Evolutionary conservation across 2,329 filamentous ascomycete species (phyloP).

Genomic region (Neopestalotiopsis sp.): DNA sequence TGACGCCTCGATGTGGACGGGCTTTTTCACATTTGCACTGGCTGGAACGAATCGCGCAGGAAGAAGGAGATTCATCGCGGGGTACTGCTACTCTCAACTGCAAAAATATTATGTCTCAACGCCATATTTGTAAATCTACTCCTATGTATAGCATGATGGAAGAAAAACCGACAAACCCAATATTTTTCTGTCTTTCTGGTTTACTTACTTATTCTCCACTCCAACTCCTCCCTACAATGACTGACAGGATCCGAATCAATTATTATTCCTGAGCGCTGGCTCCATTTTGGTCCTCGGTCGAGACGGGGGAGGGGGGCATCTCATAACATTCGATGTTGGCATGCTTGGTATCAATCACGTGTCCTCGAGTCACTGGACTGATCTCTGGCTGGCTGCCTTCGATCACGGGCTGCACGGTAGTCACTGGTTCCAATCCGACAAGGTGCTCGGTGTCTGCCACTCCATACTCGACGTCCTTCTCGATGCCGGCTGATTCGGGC

Average conservation of each 20-base stretch:
- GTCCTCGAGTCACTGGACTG: not conserved
- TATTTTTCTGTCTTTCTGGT: too few relatives aligned
- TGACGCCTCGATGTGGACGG: too few relatives aligned
- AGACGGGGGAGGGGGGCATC: not conserved
- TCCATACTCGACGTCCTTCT: not conserved
- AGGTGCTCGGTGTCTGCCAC: not conserved
- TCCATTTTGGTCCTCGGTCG: not conserved
- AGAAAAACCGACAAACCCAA: too few relatives aligned
- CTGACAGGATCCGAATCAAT: not conserved
- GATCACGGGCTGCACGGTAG: not conserved
- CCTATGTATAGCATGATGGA: too few relatives aligned
- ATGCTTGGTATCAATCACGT: not conserved
- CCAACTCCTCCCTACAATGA: too few relatives aligned
- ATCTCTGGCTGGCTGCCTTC: not conserved
- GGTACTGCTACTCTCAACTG: too few relatives aligned
- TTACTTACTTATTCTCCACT: too few relatives aligned
- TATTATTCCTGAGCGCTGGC: not conserved
- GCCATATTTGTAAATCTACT: too few relatives aligned
- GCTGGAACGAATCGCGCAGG: too few relatives aligned
- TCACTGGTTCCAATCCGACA: not conserved
- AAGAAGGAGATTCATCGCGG: too few relatives aligned
- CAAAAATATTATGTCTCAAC: too few relatives aligned
- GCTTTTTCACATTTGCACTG: too few relatives aligned
- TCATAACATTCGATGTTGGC: not conserved
- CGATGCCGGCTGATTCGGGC: not conserved